A percentile compares a stretch with the other conserved stretches of the same genome.
Evolutionary conservation across 345 rosid species (phyloP).

Genomic region (Populus davidiana): DNA sequence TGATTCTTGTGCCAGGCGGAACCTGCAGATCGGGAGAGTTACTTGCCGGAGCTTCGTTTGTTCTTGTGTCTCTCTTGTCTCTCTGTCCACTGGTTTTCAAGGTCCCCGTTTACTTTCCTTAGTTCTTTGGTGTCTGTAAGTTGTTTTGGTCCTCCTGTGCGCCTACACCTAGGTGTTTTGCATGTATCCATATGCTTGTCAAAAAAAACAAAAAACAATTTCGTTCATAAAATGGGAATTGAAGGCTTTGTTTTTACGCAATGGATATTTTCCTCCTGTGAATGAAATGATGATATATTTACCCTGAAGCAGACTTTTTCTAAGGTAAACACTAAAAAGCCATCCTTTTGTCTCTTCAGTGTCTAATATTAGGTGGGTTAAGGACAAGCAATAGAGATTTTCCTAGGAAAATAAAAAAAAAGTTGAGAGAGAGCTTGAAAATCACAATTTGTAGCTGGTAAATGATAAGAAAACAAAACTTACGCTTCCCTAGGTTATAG

Average conservation of each 20-base stretch:
- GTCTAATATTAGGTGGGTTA: constrained; percentile 1
- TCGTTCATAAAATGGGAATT: no score
- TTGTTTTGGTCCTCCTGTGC: no score
- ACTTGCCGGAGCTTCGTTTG: no score
- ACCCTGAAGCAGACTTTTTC: constrained; percentile 2
- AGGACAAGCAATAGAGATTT: not conserved
- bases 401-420: not conserved
- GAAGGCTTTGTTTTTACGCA: not conserved
- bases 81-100: no score
- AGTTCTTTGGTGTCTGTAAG: no score
- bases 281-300: not conserved
- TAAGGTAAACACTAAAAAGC: not conserved
- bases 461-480: constrained; percentile 23
- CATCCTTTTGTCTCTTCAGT: not conserved
- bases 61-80: no score
- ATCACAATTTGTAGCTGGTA: constrained; percentile 36
- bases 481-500: constrained; percentile 16
- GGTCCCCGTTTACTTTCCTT: no score
- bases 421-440: constrained; percentile 8
- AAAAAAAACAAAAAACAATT: no score
- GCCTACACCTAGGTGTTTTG: no score
- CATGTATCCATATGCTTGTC: no score
- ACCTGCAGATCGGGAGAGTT: no score
- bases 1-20: no score
- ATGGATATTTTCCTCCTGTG: not conserved